Percentiles rank a stretch among this genome's conserved stretches.
Evolutionary conservation across 495 filamentous ascomycete genomes (phyloP).

Genomic region (Apiosordaria backusii): DNA sequence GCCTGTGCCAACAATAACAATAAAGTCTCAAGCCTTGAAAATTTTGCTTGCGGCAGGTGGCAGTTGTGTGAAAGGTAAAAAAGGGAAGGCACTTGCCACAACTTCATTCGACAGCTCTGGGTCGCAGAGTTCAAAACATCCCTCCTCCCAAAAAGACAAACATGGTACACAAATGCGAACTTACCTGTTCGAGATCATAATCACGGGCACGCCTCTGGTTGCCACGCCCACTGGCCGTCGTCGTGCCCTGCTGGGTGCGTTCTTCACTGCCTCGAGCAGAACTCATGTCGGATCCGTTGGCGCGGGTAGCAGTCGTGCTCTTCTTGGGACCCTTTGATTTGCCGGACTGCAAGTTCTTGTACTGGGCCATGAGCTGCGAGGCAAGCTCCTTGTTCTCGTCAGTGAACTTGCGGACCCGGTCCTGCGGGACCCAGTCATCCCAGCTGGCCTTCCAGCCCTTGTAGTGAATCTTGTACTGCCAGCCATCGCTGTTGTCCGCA

Average conservation of each 20-base stretch:
- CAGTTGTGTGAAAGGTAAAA: neutral
- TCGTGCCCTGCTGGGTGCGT: conserved; percentile 59
- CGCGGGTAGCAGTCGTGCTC: conserved; percentile 51
- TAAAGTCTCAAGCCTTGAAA: no score
- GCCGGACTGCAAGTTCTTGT: conserved; percentile 43
- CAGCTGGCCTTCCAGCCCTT: conserved; percentile 99
- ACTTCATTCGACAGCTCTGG: neutral
- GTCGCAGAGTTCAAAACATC: no score
- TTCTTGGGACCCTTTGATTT: conserved; percentile 45
- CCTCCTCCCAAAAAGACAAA: conserved; percentile 16
- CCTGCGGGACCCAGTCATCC: conserved; percentile 98
- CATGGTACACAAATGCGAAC: conserved; percentile 37
- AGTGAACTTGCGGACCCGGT: conserved; percentile 88
- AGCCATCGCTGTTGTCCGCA: conserved; percentile 65
- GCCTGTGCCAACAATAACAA: no score
- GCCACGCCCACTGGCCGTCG: conserved; percentile 57
- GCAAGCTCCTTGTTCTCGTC: conserved; percentile 91
- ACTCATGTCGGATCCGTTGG: conserved; percentile 67
- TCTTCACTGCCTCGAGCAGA: conserved; percentile 86
- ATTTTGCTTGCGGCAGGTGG: no score
- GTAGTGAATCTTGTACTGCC: conserved; percentile 91
- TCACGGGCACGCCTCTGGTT: conserved; percentile 66
- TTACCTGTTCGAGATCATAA: conserved; percentile 81
- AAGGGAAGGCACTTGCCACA: neutral
- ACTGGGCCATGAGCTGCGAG: conserved; percentile 57